Percentiles rank a stretch among this genome's conserved stretches.
phyloP scores from a whole-genome alignment of 176 grass and related monocot species.

The Oryza meyeriana region DNA sequence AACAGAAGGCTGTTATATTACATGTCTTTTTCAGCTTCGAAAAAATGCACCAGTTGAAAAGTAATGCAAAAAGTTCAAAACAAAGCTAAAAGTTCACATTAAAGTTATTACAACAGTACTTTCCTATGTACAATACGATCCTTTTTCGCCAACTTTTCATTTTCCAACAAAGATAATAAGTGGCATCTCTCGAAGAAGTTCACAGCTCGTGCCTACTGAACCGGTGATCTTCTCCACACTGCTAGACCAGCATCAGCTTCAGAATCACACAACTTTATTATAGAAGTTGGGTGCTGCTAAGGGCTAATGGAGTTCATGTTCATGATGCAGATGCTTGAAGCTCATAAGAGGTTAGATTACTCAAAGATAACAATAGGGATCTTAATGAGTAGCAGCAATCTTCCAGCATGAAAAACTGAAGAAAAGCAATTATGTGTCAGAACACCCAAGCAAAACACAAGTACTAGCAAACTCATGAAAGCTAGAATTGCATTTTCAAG shows the following conservation, averaged over 20 bases:
- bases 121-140: background rate
- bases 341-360: background rate
- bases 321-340: background rate
- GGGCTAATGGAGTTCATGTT: background rate
- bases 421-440: background rate
- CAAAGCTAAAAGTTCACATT: background rate
- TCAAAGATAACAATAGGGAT: background rate
- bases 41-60: background rate
- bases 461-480: background rate
- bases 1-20: background rate
- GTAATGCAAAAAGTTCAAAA: background rate
- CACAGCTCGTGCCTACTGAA: background rate
- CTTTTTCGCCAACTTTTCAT: background rate
- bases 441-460: conserved; percentile 9
- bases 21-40: background rate
- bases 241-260: background rate
- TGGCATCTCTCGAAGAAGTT: background rate
- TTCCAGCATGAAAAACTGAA: background rate
- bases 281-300: background rate
- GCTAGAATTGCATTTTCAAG: background rate
- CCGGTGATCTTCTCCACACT: conserved; percentile 6
- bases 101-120: background rate
- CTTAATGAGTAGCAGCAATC: background rate
- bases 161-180: background rate
- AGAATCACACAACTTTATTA: background rate